phyloP scores from a whole-genome alignment of 352 stramenopile species.

The Globisporangium polare region DNA sequence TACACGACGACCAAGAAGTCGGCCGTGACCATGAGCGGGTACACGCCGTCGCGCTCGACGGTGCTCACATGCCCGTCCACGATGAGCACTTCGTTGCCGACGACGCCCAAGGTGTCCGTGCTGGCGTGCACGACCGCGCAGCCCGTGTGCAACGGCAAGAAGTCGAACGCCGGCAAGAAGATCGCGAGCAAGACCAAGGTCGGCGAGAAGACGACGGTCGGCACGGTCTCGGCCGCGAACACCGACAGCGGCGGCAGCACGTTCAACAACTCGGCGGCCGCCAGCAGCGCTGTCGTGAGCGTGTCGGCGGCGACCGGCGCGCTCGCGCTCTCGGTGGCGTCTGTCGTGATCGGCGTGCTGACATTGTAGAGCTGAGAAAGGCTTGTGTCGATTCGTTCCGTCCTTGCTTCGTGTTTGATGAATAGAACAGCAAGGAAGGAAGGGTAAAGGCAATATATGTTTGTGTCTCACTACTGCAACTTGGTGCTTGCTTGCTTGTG shows the following conservation, averaged over 20 bases:
- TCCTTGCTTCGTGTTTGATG: not conserved
- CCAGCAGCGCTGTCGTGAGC: not conserved
- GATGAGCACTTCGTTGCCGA: conserved; percentile 24
- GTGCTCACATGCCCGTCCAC: conserved; percentile 28
- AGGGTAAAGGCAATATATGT: no score
- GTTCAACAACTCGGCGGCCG: conserved; percentile 11
- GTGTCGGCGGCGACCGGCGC: conserved; percentile 4
- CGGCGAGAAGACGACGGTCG: conserved; percentile 7
- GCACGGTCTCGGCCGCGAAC: conserved; percentile 15
- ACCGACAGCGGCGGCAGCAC: conserved; percentile 1
- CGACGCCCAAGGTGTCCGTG: no score
- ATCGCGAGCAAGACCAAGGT: not conserved
- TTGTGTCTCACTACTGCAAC: no score
- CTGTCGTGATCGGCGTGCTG: conserved; percentile 9
- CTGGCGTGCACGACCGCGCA: conserved; percentile 45
- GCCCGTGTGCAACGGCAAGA: conserved; percentile 45
- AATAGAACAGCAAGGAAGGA: not conserved
- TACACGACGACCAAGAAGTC: conserved; percentile 53
- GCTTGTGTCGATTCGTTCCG: not conserved
- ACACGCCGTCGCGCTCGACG: conserved; percentile 11
- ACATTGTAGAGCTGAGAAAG: conserved; percentile 6
- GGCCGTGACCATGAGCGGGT: conserved; percentile 4
- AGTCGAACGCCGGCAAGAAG: conserved; percentile 37
- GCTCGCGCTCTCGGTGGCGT: conserved; percentile 8
- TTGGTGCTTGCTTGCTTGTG: no score